Evolutionary conservation across 768 basidiomycete species (phyloP).

Genomic region (Rhizopogon vinicolor): DNA sequence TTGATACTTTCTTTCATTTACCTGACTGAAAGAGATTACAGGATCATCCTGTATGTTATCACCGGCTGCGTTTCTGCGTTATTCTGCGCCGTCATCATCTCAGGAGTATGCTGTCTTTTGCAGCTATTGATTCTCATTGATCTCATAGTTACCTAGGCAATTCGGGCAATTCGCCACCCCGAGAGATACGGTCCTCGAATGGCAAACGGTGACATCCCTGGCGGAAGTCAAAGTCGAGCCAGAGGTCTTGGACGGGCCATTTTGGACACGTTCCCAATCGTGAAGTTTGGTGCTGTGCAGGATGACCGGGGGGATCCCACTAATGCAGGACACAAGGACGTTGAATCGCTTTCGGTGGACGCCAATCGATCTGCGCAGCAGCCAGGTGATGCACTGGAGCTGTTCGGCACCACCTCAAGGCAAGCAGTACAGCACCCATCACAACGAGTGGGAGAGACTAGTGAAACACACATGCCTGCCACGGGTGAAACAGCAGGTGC

Average conservation of each 20-base stretch:
- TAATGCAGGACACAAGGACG: constrained; percentile 23
- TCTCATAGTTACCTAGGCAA: constrained; percentile 41
- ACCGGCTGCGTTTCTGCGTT: constrained; percentile 85
- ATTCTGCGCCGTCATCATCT: constrained; percentile 81
- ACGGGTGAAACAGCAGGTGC: not conserved
- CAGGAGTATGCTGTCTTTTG: constrained; percentile 53
- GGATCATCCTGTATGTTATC: constrained; percentile 84
- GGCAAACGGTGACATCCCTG: constrained; percentile 22
- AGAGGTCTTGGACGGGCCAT: constrained; percentile 90
- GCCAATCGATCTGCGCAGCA: not conserved
- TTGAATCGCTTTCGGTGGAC: constrained; percentile 19
- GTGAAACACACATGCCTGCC: not conserved
- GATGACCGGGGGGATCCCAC: constrained; percentile 8
- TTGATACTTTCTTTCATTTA: not conserved
- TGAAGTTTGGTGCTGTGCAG: constrained; percentile 63
- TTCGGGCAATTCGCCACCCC: constrained; percentile 81
- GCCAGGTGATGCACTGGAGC: constrained; percentile 9
- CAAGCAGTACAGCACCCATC: not conserved
- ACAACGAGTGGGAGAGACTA: not conserved
- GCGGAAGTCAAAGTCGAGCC: constrained; percentile 60
- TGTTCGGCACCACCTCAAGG: not conserved
- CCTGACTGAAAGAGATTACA: constrained; percentile 5
- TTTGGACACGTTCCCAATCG: constrained; percentile 91
- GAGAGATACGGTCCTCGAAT: constrained; percentile 85
- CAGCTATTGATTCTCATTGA: constrained; percentile 1